A percentile compares a stretch with the other conserved stretches of the same genome.
These are phyloP conservation scores for Cinnamomum micranthum DNA, from an alignment of 164 flowering plant genomes.

Conservation along the genomic window DNA sequence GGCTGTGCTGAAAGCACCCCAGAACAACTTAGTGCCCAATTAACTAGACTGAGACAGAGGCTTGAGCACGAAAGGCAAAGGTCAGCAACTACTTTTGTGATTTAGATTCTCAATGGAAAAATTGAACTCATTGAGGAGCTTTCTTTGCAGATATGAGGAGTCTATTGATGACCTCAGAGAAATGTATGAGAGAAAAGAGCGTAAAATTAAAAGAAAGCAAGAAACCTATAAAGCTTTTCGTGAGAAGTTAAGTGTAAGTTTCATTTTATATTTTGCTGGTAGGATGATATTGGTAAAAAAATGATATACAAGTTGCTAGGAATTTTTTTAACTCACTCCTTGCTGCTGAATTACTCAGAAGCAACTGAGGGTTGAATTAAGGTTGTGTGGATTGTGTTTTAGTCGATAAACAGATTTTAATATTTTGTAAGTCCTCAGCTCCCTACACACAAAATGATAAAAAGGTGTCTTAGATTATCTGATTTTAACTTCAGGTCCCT, in stretches of 20 bases:
- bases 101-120: background rate
- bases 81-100: conserved; percentile 28
- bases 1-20: conserved; percentile 54
- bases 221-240: conserved; percentile 52
- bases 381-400: too few species aligned
- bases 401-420: too few species aligned
- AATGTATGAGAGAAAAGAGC: conserved; percentile 53
- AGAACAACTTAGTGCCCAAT: conserved; percentile 71
- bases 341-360: too few species aligned
- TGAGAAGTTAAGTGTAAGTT: conserved; percentile 64
- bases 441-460: too few species aligned
- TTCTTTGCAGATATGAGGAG: conserved; percentile 57
- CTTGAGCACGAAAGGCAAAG: conserved; percentile 61
- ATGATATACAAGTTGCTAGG: too few species aligned
- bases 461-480: too few species aligned
- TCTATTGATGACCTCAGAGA: conserved; percentile 83
- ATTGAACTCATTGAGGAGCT: background rate
- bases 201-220: conserved; percentile 55
- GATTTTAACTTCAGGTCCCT: too few species aligned
- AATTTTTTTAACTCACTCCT: too few species aligned
- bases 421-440: too few species aligned
- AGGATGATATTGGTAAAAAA: too few species aligned
- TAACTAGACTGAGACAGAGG: conserved; percentile 51
- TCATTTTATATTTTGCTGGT: background rate
- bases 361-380: too few species aligned